Conservation (phyloP, 169 alveolate species). For the Plasmodium gonderi region DNA sequence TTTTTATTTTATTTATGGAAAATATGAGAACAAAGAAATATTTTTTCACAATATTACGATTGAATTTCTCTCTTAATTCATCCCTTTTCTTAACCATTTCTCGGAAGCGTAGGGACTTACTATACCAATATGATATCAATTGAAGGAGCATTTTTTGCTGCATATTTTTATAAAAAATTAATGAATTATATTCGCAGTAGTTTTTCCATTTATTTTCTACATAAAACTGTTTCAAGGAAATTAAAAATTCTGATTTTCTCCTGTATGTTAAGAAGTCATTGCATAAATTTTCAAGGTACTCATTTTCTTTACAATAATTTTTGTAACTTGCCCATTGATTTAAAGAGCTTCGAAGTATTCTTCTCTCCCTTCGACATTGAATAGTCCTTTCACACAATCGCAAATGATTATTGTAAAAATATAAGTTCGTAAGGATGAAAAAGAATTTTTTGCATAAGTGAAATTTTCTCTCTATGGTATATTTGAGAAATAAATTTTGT, state of each 20-base stretch:
- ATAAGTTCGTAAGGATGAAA: constrained; percentile 20
- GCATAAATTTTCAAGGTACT: background rate
- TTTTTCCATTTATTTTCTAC: constrained; percentile 52
- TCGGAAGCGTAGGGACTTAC: background rate
- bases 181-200: constrained; percentile 62
- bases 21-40: constrained; percentile 49
- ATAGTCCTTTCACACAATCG: constrained; percentile 29
- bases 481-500: background rate
- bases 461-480: constrained; percentile 20
- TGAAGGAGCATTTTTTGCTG: constrained; percentile 1
- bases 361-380: background rate
- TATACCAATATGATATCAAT: constrained; percentile 8
- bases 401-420: constrained; percentile 42
- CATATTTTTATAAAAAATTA: constrained; percentile 17
- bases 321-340: constrained; percentile 24
- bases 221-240: constrained; percentile 27
- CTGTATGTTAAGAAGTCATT: constrained; percentile 11
- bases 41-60: constrained; percentile 23
- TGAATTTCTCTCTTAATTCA: background rate
- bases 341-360: background rate
- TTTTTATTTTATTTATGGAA: constrained; percentile 43
- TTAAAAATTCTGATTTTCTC: constrained; percentile 17
- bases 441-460: constrained; percentile 17
- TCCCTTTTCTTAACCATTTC: background rate
- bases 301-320: constrained; percentile 13